These are phyloP conservation scores for Didymella lethalis DNA, from an alignment of 2,329 filamentous ascomycete genomes.

Conservation along the genomic window DNA sequence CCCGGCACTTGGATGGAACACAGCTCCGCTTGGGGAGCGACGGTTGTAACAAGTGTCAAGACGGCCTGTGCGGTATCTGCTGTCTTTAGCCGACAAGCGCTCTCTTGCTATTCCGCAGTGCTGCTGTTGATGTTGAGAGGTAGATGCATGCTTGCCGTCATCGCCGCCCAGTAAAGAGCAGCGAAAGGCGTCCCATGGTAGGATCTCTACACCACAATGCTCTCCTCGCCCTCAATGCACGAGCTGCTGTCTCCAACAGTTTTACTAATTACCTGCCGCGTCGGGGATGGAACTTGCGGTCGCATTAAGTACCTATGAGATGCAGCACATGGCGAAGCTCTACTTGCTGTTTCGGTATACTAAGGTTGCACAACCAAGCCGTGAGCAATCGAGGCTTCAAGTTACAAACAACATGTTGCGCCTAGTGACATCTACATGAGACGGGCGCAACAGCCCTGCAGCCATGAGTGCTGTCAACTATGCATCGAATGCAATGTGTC, in stretches of 20 bases:
- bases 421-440: background rate
- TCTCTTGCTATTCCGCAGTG: background rate
- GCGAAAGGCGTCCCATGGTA: background rate
- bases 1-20: background rate
- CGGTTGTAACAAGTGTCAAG: background rate
- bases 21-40: background rate
- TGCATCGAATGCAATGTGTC: background rate
- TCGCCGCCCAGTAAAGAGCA: slow-evolving; percentile 2
- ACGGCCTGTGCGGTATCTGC: background rate
- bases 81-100: background rate
- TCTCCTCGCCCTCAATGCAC: background rate
- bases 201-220: background rate
- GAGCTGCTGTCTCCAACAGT: background rate
- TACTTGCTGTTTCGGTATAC: background rate
- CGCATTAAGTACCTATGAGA: background rate
- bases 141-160: background rate
- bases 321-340: background rate
- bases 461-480: background rate
- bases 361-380: background rate
- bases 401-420: background rate
- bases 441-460: background rate
- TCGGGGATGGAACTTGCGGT: background rate
- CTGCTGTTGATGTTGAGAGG: background rate
- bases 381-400: background rate
- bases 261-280: background rate